phyloP scores from a whole-genome alignment of 176 grass and related monocot species.

The Eleusine coracana region DNA sequence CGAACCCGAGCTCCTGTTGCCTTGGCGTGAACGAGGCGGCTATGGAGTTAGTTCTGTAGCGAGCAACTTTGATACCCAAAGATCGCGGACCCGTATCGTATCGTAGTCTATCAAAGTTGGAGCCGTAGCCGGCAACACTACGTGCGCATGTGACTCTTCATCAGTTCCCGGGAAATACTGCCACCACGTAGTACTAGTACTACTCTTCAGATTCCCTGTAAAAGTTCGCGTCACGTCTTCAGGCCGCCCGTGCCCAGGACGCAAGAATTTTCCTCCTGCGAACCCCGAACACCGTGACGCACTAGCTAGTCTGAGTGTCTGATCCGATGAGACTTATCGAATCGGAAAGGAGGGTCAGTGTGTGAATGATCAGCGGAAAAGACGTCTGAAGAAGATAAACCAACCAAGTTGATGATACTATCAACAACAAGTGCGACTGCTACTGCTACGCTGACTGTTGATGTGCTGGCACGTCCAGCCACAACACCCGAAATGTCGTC shows the following conservation, averaged over 20 bases:
- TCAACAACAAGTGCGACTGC: slow-evolving; percentile 8
- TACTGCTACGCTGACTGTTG: background rate
- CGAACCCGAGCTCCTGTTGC: too few relatives aligned
- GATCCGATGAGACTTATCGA: background rate
- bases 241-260: too few relatives aligned
- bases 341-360: background rate
- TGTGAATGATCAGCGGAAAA: slow-evolving; percentile 8
- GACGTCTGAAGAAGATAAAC: background rate
- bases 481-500: background rate
- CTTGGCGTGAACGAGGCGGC: too few relatives aligned
- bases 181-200: background rate
- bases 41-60: too few relatives aligned
- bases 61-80: too few relatives aligned
- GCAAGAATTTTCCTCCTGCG: background rate
- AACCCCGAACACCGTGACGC: background rate
- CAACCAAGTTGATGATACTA: background rate
- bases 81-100: too few relatives aligned
- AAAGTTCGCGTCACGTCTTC: too few relatives aligned
- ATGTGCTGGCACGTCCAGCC: slow-evolving; percentile 7
- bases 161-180: background rate
- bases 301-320: too few relatives aligned
- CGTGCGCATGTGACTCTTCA: slow-evolving; percentile 1
- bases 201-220: too few relatives aligned
- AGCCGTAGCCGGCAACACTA: background rate
- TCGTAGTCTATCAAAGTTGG: too few relatives aligned